Evolutionary conservation across 768 basidiomycete species (phyloP), one percentile per base, ranked within the genome.

Genomic region (Pleurotus eryngii): DNA sequence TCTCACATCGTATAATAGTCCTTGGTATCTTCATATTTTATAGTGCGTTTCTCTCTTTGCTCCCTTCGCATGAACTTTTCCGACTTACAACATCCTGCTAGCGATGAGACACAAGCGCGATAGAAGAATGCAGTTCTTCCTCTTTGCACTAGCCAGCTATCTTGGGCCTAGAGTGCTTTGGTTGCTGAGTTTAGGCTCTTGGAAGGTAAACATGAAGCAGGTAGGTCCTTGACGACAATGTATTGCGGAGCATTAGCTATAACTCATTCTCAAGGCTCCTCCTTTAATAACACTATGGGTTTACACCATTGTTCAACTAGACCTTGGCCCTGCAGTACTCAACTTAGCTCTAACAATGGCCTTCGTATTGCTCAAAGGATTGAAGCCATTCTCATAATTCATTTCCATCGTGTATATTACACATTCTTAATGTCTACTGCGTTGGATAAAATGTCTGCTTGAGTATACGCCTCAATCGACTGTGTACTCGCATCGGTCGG

Each of bases 231-330:
- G 3, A 26, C 14, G 7, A 6, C 3, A 24, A 7, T 60, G 3
- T 38, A 55, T 38, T 45, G 1, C 11, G 17, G n/a, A 39, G 46
- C 37, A 26, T 24, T 17, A 11, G 24, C 60, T 48, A 45, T 47
- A 17, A 30, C 42, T 37, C 57, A 20, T 30, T 59, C 14, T 37
- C 56, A 50, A 93, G 92, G 81, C 81, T 57, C 91, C 92, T 11
- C 89, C 92, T 9, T 71, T 92, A 55, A 85, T 85, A 2, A 91
- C 90, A 0, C 65, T 88, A 5, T 93, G 92, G 91, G 74, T 92
- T 7, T 93, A 89, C 63, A 77, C 82, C 3, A 74, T 92, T 49
- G 73, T 91, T 11, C 87, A 90, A 61, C 76, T 92, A 24, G 81
- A 87, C 56, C 70, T 94, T 22, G 76, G 75, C 2, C 81, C 83